These are phyloP conservation scores for Trametes punicea DNA, from an alignment of 768 basidiomycete genomes.

Conservation along the genomic window DNA sequence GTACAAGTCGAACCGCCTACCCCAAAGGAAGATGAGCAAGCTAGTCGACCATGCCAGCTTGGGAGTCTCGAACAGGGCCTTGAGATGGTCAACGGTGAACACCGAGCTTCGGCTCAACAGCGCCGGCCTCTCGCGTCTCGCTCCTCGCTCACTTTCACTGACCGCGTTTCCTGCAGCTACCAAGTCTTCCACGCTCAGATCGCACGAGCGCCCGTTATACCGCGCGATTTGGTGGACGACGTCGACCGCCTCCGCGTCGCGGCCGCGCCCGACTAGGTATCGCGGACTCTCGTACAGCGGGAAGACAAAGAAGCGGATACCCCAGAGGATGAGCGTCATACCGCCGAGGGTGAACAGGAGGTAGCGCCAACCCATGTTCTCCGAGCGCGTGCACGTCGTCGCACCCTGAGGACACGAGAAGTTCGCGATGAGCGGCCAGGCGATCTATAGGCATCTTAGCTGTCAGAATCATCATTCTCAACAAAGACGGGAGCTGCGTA, in stretches of 20 bases:
- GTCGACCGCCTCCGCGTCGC: constrained; percentile 48
- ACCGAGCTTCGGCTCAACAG: constrained; percentile 40
- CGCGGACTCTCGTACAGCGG: constrained; percentile 54
- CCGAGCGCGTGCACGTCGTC: constrained; percentile 35
- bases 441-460: constrained; percentile 35
- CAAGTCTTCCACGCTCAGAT: constrained; percentile 45
- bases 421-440: constrained; percentile 58
- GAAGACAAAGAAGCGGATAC: constrained; percentile 50
- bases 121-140: constrained; percentile 13
- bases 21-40: constrained; percentile 47
- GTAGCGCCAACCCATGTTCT: constrained; percentile 68
- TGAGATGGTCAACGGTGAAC: constrained; percentile 45
- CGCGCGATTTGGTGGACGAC: constrained; percentile 47
- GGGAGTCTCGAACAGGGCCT: constrained; percentile 57
- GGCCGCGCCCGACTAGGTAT: constrained; percentile 52
- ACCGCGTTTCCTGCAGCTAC: constrained; percentile 30
- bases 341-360: constrained; percentile 52
- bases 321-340: constrained; percentile 51
- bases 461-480: too few relatives aligned
- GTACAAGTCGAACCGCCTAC: constrained; percentile 22
- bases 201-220: constrained; percentile 44
- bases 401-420: constrained; percentile 43
- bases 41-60: constrained; percentile 66
- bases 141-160: constrained; percentile 9
- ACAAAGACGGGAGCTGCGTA: too few relatives aligned